Percentiles rank a stretch among this genome's conserved stretches.
phyloP scores from a whole-genome alignment of 129 eudicot species.

The Ambrosia artemisiifolia region DNA sequence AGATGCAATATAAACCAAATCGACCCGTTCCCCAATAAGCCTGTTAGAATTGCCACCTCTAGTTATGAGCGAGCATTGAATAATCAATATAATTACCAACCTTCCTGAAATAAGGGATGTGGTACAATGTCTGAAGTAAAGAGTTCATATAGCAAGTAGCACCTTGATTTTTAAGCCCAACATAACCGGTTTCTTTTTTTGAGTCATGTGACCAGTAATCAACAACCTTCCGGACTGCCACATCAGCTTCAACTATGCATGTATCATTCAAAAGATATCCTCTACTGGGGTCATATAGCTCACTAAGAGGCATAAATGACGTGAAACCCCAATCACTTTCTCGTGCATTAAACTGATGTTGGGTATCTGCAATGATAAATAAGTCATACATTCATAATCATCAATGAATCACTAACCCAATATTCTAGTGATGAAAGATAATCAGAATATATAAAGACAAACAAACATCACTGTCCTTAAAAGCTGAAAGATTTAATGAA shows the following conservation, averaged over 20 bases:
- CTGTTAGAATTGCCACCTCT: conserved; percentile 16
- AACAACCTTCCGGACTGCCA: conserved; percentile 73
- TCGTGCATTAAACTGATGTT: conserved; percentile 80
- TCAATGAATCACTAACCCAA: not conserved
- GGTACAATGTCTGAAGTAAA: conserved; percentile 90
- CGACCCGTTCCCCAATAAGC: conserved; percentile 1
- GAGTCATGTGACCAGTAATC: conserved; percentile 97
- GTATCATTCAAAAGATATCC: conserved; percentile 83
- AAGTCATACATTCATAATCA: conserved; percentile 12
- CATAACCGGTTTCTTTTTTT: conserved; percentile 93
- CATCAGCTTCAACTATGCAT: conserved; percentile 84
- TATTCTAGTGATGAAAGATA: not conserved
- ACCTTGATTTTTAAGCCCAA: conserved; percentile 96
- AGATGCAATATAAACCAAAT: not conserved
- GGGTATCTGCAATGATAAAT: conserved; percentile 61
- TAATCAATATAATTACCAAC: conserved; percentile 33
- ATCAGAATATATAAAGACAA: not conserved
- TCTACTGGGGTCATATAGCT: conserved; percentile 74
- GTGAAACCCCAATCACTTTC: conserved; percentile 99
- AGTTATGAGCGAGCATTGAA: conserved; percentile 17
- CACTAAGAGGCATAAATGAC: conserved; percentile 91
- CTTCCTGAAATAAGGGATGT: conserved; percentile 98
- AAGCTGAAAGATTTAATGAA: not conserved
- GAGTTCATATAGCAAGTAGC: conserved; percentile 99
- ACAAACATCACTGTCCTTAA: not conserved